Conservation (phyloP, 1,284 basidiomycete genomes). For the Microbotryum lychnidis-dioicae region DNA sequence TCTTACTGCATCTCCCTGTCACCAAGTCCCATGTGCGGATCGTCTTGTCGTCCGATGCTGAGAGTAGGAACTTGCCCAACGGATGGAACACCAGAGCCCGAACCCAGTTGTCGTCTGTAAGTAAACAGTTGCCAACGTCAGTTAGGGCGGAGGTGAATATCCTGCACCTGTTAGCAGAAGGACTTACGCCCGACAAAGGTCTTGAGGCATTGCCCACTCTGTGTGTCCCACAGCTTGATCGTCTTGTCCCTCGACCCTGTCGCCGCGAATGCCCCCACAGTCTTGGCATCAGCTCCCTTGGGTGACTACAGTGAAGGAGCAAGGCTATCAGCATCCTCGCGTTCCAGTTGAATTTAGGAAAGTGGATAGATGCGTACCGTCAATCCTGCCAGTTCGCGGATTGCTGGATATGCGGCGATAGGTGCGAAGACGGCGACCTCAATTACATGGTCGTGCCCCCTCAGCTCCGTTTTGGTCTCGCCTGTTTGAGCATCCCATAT, state of each 20-base stretch:
- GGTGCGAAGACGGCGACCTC: constrained; percentile 79
- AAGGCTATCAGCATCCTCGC: not conserved
- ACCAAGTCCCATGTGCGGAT: constrained; percentile 79
- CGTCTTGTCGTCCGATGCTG: constrained; percentile 83
- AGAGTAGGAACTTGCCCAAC: constrained; percentile 73
- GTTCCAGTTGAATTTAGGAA: not conserved
- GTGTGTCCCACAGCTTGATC: constrained; percentile 76
- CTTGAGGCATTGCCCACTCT: constrained; percentile 64
- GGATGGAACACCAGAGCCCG: constrained; percentile 76
- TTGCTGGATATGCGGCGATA: constrained; percentile 58
- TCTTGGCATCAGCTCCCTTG: constrained; percentile 13
- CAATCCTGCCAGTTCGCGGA: constrained; percentile 67
- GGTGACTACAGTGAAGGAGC: constrained; percentile 11
- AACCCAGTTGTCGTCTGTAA: constrained; percentile 73
- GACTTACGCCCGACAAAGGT: constrained; percentile 48
- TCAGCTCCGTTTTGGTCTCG: constrained; percentile 69
- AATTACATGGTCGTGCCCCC: constrained; percentile 81
- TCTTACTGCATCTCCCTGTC: constrained; percentile 70
- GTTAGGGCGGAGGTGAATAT: too few relatives aligned
- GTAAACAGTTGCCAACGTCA: too few relatives aligned
- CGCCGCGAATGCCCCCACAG: constrained; percentile 51
- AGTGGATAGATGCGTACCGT: constrained; percentile 43
- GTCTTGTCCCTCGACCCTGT: constrained; percentile 82
- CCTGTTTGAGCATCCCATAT: constrained; percentile 70
- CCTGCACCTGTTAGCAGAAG: too few relatives aligned